Percentiles rank a stretch among this genome's conserved stretches.
phyloP scores from a whole-genome alignment of 805 yeast genomes.

The Maudiozyma saulgeensis region DNA sequence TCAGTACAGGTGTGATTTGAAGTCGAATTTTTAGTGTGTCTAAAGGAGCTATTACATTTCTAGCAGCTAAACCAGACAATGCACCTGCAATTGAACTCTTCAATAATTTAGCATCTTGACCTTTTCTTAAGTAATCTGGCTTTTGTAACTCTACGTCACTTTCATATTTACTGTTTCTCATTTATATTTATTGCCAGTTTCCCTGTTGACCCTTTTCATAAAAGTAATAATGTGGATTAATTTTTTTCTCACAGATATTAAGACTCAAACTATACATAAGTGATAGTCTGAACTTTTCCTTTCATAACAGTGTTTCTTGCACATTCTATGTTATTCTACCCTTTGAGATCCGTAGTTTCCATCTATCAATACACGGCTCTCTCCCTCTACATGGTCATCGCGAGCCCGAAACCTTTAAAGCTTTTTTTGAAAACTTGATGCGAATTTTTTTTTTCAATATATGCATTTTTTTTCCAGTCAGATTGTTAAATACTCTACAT shows the following conservation, averaged over 20 bases:
- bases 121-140: slow-evolving; percentile 39
- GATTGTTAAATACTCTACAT: no score
- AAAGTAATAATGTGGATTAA: no score
- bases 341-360: not conserved
- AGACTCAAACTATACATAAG: no score
- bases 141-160: no score
- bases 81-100: slow-evolving; percentile 65
- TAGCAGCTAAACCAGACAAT: slow-evolving; percentile 50
- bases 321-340: not conserved
- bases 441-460: not conserved
- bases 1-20: slow-evolving; percentile 15
- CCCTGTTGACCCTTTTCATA: not conserved
- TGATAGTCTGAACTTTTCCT: no score
- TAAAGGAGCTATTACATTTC: slow-evolving; percentile 33
- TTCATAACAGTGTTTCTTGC: no score
- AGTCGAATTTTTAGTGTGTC: slow-evolving; percentile 27
- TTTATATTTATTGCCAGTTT: not conserved
- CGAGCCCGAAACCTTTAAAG: not conserved
- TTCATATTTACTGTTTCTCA: not conserved
- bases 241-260: no score
- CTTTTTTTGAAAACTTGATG: not conserved
- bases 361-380: no score
- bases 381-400: not conserved
- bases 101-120: slow-evolving; percentile 41
- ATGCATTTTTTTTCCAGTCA: not conserved